Percentiles rank a stretch among this genome's conserved stretches.
These are phyloP conservation scores for Cladosporium sphaerospermum DNA, from an alignment of 2,329 filamentous ascomycete genomes.

Conservation along the genomic window DNA sequence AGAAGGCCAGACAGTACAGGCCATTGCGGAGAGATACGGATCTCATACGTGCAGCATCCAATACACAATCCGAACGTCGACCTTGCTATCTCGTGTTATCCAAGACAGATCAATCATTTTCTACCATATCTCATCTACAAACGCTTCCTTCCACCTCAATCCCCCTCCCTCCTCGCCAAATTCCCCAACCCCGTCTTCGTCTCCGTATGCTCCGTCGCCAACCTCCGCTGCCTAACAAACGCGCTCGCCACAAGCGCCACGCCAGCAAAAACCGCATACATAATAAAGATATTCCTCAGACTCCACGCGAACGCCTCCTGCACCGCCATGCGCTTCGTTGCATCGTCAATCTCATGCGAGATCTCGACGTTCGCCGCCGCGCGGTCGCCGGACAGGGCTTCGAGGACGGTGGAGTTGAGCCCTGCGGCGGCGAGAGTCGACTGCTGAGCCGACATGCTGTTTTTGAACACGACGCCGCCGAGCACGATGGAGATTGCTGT, in stretches of 20 bases:
- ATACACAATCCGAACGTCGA: too few species aligned
- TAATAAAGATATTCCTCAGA: constrained; percentile 44
- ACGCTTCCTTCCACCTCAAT: too few species aligned
- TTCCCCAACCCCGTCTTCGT: constrained; percentile 42
- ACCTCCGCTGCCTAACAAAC: constrained; percentile 39
- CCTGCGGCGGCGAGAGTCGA: constrained; percentile 12
- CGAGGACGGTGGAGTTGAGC: constrained; percentile 25
- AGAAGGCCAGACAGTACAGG: too few species aligned
- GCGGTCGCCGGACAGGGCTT: constrained; percentile 35
- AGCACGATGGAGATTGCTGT: constrained; percentile 64
- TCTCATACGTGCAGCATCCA: too few species aligned
- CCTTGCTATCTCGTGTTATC: too few species aligned
- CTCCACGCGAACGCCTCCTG: constrained; percentile 45
- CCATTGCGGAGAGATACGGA: too few species aligned
- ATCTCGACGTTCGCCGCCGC: constrained; percentile 44
- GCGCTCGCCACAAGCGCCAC: constrained; percentile 37
- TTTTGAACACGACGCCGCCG: constrained; percentile 72
- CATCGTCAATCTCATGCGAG: constrained; percentile 35
- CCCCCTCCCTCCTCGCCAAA: constrained; percentile 1
- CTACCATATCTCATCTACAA: too few species aligned
- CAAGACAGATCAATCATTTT: too few species aligned
- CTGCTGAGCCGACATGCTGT: constrained; percentile 57
- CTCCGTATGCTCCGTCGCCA: constrained; percentile 47
- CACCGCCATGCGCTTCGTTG: constrained; percentile 35
- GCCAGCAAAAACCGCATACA: constrained; percentile 40